These are phyloP conservation scores for Claviceps humidiphila DNA, from an alignment of 2,329 filamentous ascomycete genomes.

Conservation along the genomic window DNA sequence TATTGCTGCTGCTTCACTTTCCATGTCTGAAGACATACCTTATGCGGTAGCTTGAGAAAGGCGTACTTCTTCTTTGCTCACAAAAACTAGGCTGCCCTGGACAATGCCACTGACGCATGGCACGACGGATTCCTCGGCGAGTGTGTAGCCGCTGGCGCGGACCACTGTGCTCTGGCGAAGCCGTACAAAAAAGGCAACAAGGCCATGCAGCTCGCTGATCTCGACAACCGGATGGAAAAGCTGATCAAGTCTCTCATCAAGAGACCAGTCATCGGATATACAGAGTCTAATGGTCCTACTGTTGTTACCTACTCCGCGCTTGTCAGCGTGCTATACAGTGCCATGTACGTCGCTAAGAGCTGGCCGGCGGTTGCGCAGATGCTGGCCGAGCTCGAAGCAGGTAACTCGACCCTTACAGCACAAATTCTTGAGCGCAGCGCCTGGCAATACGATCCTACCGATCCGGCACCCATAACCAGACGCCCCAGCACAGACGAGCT, in stretches of 20 bases:
- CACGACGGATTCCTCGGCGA: constrained; percentile 37
- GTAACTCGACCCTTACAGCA: constrained; percentile 30
- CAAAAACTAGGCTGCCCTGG: constrained; percentile 23
- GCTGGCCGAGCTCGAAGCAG: constrained; percentile 29
- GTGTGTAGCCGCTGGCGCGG: constrained; percentile 32
- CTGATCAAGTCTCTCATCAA: constrained; percentile 24
- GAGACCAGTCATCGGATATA: constrained; percentile 26
- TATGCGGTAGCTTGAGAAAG: too few relatives aligned
- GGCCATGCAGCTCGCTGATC: constrained; percentile 20
- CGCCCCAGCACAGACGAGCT: constrained; percentile 27
- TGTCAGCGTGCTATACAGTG: constrained; percentile 24
- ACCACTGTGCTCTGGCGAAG: constrained; percentile 30
- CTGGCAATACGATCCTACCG: constrained; percentile 30
- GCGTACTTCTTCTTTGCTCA: not conserved
- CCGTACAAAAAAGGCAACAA: constrained; percentile 10
- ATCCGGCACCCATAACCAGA: constrained; percentile 14
- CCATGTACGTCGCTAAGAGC: constrained; percentile 28
- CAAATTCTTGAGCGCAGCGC: constrained; percentile 21
- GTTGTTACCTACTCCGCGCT: constrained; percentile 33
- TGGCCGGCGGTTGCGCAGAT: constrained; percentile 30
- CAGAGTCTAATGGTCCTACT: constrained; percentile 24
- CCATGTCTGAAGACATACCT: too few relatives aligned
- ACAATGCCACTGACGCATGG: constrained; percentile 36
- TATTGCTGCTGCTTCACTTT: not conserved
- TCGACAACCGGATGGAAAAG: constrained; percentile 26